A percentile compares a stretch with the other conserved stretches of the same genome.
These are phyloP conservation scores for Phaeomoniella chlamydospora DNA, from an alignment of 2,329 filamentous ascomycete genomes.

Conservation along the genomic window DNA sequence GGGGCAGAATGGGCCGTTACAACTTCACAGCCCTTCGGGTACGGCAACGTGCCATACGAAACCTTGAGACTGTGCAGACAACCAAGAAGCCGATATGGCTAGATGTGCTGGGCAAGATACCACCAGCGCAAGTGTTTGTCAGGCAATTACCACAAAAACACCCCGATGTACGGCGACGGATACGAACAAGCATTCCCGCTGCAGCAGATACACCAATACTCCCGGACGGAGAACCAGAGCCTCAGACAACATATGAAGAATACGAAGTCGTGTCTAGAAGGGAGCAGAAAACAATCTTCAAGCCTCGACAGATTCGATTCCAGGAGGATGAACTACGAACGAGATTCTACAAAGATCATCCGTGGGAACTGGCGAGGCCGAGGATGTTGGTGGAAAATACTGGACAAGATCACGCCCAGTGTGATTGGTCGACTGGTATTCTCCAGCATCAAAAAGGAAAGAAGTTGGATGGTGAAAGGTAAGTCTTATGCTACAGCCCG, in stretches of 20 bases:
- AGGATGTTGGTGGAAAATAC: conserved; percentile 72
- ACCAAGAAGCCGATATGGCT: conserved; percentile 33
- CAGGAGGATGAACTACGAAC: conserved; percentile 69
- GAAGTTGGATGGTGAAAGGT: conserved; percentile 75
- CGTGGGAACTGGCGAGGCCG: conserved; percentile 89
- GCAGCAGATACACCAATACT: not conserved
- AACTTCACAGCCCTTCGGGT: conserved; percentile 28
- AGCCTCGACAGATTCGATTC: conserved; percentile 63
- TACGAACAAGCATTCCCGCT: too few species aligned
- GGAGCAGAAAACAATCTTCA: conserved; percentile 58
- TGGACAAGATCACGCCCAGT: conserved; percentile 72
- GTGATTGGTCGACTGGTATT: conserved; percentile 50
- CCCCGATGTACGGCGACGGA: conserved; percentile 20
- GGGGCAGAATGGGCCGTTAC: conserved; percentile 9
- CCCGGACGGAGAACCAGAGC: too few species aligned
- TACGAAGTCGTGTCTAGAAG: conserved; percentile 25
- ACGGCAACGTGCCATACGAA: conserved; percentile 21
- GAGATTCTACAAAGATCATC: conserved; percentile 84
- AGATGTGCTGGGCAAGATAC: conserved; percentile 37
- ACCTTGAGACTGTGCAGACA: conserved; percentile 19
- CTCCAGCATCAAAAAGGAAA: conserved; percentile 52
- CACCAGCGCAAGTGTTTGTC: conserved; percentile 42
- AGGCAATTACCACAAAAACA: conserved; percentile 36
- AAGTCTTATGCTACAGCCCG: conserved; percentile 13
- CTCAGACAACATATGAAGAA: not conserved